These are phyloP conservation scores for Amanita fuliginea DNA, from an alignment of 768 basidiomycete species.

Conservation along the genomic window DNA sequence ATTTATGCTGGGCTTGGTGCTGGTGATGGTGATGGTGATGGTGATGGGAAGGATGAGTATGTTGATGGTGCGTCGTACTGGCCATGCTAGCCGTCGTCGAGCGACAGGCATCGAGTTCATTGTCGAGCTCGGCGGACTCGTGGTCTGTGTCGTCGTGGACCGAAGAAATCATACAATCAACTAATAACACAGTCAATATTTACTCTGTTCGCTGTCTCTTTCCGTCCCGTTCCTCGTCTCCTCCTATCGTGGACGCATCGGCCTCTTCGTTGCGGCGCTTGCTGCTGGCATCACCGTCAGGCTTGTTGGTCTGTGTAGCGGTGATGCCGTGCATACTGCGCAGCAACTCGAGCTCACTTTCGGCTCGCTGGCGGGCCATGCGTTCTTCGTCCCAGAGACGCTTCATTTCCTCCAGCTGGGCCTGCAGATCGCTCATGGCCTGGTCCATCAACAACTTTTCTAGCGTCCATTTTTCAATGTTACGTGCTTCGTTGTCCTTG, in stretches of 20 bases:
- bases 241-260: constrained; percentile 21
- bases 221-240: constrained; percentile 20
- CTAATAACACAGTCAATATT: constrained; percentile 8
- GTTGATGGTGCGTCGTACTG: background rate
- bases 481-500: constrained; percentile 82
- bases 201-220: constrained; percentile 34
- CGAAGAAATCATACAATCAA: background rate
- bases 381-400: constrained; percentile 77
- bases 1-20: background rate
- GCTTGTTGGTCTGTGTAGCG: background rate
- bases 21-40: background rate
- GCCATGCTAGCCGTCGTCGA: background rate
- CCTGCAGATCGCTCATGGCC: constrained; percentile 79
- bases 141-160: background rate
- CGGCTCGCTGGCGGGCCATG: constrained; percentile 41
- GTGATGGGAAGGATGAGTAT: background rate
- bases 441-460: constrained; percentile 91
- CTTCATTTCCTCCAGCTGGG: constrained; percentile 73
- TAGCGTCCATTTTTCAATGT: constrained; percentile 89
- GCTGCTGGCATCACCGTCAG: background rate
- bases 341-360: constrained; percentile 53
- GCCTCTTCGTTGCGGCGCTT: constrained; percentile 30
- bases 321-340: constrained; percentile 22
- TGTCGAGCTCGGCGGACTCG: background rate
- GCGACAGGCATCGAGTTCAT: background rate